Conservation (phyloP, 306 rosid genomes). For the Glycyrrhiza uralensis region DNA sequence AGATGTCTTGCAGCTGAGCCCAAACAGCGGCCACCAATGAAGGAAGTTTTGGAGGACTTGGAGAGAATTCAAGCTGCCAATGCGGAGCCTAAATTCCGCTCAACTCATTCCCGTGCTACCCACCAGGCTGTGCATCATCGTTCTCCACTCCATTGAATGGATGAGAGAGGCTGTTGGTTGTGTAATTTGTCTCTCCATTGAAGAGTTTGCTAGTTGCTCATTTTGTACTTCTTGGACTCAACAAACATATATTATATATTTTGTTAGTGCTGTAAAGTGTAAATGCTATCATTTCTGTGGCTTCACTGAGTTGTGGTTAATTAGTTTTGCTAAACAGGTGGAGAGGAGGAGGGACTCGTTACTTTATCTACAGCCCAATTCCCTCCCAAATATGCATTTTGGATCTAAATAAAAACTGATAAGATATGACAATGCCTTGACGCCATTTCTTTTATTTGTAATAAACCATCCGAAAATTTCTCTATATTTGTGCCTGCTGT, state of each 20-base stretch:
- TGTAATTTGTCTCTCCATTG: neutral
- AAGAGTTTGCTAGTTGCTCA: neutral
- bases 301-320: conserved; percentile 24
- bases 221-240: conserved; percentile 13
- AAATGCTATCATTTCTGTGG: too few relatives aligned
- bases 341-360: neutral
- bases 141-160: conserved; percentile 68
- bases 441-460: neutral
- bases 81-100: conserved; percentile 40
- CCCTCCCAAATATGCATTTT: neutral
- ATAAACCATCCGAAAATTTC: neutral
- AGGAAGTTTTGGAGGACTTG: conserved; percentile 65
- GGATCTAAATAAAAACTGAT: neutral
- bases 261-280: too few relatives aligned
- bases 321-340: conserved; percentile 5
- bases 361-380: neutral
- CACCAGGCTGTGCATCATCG: conserved; percentile 51
- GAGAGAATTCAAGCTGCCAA: conserved; percentile 55
- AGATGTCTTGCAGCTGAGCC: conserved; percentile 79
- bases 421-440: neutral
- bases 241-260: too few relatives aligned
- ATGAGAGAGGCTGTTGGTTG: conserved; percentile 1
- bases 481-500: too few relatives aligned
- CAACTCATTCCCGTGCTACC: conserved; percentile 30
- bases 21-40: conserved; percentile 83